A percentile compares a stretch with the other conserved stretches of the same genome.
Conservation (phyloP, 768 basidiomycete species). For the Grammothele lineata region DNA sequence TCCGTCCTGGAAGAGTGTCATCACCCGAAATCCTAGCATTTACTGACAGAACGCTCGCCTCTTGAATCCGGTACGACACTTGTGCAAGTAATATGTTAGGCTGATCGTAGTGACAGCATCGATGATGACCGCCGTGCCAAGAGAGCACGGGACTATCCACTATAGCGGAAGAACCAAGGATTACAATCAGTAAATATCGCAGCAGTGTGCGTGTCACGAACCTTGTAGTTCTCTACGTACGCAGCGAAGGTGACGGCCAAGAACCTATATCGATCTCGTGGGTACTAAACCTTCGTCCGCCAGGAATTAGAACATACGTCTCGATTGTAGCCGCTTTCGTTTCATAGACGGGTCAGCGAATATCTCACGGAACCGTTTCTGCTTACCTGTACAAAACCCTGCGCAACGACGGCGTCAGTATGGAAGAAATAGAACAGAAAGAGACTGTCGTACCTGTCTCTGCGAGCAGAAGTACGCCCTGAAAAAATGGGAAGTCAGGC, state of each 20-base stretch:
- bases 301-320: neutral
- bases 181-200: too few relatives aligned
- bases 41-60: neutral
- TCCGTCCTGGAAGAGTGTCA: neutral
- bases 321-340: neutral
- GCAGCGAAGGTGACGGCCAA: neutral
- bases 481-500: neutral
- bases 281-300: too few relatives aligned
- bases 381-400: neutral
- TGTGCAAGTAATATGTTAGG: neutral
- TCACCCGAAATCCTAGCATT: neutral
- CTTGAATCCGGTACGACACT: conserved; percentile 1
- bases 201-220: too few relatives aligned
- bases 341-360: neutral
- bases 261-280: too few relatives aligned
- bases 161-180: neutral
- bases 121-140: neutral
- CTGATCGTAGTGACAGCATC: neutral
- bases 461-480: neutral
- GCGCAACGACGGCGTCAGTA: neutral
- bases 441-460: neutral
- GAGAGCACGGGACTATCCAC: neutral
- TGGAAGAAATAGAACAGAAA: too few relatives aligned
- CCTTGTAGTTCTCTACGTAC: neutral
- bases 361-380: neutral